Percentiles rank a stretch among this genome's conserved stretches.
phyloP scores from a whole-genome alignment of 805 yeast species.

The Candida verbasci region DNA sequence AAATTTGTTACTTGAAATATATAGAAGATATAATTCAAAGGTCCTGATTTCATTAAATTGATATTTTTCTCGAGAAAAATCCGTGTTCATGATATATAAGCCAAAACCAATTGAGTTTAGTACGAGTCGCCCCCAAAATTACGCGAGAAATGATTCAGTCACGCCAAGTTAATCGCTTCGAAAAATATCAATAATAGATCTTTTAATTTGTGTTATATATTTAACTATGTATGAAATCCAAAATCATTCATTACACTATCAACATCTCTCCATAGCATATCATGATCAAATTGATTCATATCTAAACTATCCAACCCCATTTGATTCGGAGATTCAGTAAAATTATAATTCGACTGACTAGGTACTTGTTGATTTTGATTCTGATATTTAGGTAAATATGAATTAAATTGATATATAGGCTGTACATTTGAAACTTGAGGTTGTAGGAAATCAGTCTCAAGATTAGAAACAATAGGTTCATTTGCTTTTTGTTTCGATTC shows the following conservation, averaged over 20 bases:
- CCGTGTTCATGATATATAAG: too few relatives aligned
- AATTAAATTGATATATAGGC: background rate
- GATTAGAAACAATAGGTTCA: background rate
- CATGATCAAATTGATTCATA: constrained; percentile 45
- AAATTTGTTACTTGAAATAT: too few relatives aligned
- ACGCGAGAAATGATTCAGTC: too few relatives aligned
- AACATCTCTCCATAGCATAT: constrained; percentile 71
- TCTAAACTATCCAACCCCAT: constrained; percentile 30
- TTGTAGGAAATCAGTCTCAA: too few relatives aligned
- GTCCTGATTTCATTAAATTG: too few relatives aligned
- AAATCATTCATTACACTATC: constrained; percentile 88
- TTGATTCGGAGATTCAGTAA: constrained; percentile 21
- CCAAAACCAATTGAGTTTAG: too few relatives aligned
- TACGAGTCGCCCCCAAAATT: too few relatives aligned
- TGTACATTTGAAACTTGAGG: too few relatives aligned
- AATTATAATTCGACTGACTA: constrained; percentile 1
- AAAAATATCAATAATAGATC: too few relatives aligned
- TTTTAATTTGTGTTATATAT: background rate
- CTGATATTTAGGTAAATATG: background rate
- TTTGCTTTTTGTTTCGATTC: background rate
- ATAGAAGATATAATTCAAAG: too few relatives aligned
- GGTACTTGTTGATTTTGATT: background rate
- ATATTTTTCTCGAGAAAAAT: too few relatives aligned
- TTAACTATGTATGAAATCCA: constrained; percentile 58
- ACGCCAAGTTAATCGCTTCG: too few relatives aligned